Evolutionary conservation across 352 stramenopile species (phyloP), one percentile per base, ranked within the genome.

Genomic region (Globisporangium radiosum): DNA sequence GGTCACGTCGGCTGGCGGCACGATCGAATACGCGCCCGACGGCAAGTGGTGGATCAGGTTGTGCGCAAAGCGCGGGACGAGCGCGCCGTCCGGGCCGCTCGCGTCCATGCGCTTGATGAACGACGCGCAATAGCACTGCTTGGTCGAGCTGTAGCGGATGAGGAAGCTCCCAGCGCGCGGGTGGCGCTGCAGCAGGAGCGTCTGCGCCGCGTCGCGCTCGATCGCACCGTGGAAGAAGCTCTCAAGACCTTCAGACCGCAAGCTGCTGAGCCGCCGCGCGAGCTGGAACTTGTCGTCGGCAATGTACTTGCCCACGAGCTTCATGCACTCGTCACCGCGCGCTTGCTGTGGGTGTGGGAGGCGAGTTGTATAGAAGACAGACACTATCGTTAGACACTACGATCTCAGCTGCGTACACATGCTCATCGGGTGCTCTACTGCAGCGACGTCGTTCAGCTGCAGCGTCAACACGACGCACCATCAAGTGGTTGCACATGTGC

Each of bases 211-310:
- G 15, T 76, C 74, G 13, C 81, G 81, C 1, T 80, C 72, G 33
- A 91, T 88, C 36, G 87, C 78, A 8, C 81, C 81, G 48, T 91
- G 81, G 69, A 84, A 91, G 65, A 91, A 91, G 36, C 75, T 87
- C 62, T 84, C 77, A 52, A 91, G 66, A 1, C 81, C 81, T 60
- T 85, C 71, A 1, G 69, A 61, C 3, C 79, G 81, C 44, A 91
- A 63, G 10, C 72, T 72, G 13, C 82, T 52, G 25, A 91, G 70
- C 4, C 76, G 70, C 8, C 79, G 63, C 10, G 81, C 79, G 47
- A 88, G 65, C 54, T 91, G 79, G 58, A 88, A 91, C 25, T 76
- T 78, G 40, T 91, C 77, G 44, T 91, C 79, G 14, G 66, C 65
- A 15, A 79, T 63, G 45, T 88, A 85, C 4, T 70, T 72, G 37